Evolutionary conservation across 2,329 filamentous ascomycete species (phyloP).

Genomic region (Epichloe typhina): DNA sequence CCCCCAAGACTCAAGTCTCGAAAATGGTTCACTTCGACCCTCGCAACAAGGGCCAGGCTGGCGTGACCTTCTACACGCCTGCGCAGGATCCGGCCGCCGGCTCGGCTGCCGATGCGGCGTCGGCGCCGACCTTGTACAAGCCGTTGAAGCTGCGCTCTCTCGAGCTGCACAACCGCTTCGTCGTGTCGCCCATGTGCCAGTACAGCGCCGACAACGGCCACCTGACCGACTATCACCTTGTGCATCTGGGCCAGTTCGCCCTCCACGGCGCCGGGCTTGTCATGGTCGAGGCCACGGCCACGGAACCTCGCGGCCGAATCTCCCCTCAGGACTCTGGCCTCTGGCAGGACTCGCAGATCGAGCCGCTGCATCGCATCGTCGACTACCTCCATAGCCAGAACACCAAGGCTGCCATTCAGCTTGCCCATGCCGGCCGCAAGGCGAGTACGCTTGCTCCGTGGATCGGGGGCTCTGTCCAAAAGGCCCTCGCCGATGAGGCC

Average conservation of each 20-base stretch:
- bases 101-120: not conserved
- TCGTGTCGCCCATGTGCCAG: slow-evolving; percentile 1
- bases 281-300: slow-evolving; percentile 67
- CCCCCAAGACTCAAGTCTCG: not conserved
- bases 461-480: slow-evolving; percentile 28
- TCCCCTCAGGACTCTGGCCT: slow-evolving; percentile 67
- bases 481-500: slow-evolving; percentile 37
- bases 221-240: slow-evolving; percentile 39
- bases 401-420: slow-evolving; percentile 65
- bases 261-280: slow-evolving; percentile 63
- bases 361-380: slow-evolving; percentile 52
- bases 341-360: slow-evolving; percentile 76
- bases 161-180: not conserved
- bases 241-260: slow-evolving; percentile 69
- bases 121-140: not conserved
- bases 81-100: slow-evolving; percentile 35
- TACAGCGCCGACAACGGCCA: slow-evolving; percentile 2
- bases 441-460: slow-evolving; percentile 49
- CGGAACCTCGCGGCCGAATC: slow-evolving; percentile 67
- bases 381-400: slow-evolving; percentile 72
- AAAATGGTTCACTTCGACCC: slow-evolving; percentile 7
- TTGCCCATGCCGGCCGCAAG: slow-evolving; percentile 69
- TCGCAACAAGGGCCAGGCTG: slow-evolving; percentile 26
- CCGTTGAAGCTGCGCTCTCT: not conserved
- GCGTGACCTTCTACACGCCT: slow-evolving; percentile 41